Evolutionary conservation across 2,329 filamentous ascomycete genomes (phyloP).

Genomic region (Pseudogymnoascus sp.): DNA sequence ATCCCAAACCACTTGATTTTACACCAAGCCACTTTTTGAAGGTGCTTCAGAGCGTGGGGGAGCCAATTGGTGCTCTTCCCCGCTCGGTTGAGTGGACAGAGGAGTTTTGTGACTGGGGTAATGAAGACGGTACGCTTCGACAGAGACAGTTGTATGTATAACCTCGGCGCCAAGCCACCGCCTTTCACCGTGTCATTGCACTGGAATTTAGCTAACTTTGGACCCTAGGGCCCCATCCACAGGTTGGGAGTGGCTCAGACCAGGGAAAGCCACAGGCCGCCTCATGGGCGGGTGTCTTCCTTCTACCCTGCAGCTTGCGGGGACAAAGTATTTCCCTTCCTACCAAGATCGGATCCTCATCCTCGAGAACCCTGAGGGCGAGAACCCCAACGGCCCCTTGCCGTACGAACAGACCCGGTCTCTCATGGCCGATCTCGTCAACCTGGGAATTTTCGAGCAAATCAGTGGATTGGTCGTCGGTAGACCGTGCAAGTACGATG

Average conservation of each 20-base stretch:
- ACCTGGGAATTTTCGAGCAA: constrained; percentile 14
- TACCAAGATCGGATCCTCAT: constrained; percentile 9
- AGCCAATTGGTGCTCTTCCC: neutral
- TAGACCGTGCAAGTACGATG: constrained; percentile 11
- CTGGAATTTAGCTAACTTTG: neutral
- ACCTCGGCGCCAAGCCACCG: neutral
- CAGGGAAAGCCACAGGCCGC: neutral
- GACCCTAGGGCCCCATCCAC: neutral
- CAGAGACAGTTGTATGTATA: neutral
- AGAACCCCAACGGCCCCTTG: neutral
- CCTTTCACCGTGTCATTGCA: neutral
- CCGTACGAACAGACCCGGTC: constrained; percentile 6
- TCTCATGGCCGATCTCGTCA: constrained; percentile 12
- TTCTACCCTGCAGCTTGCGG: neutral
- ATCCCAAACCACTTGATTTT: constrained; percentile 16
- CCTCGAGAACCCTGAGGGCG: constrained; percentile 11
- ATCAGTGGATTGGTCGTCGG: constrained; percentile 15
- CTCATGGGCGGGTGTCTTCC: constrained; percentile 8
- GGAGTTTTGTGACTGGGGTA: neutral
- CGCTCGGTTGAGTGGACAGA: neutral
- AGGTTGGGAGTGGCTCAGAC: constrained; percentile 9
- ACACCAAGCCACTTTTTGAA: constrained; percentile 17
- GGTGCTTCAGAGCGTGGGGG: constrained; percentile 9
- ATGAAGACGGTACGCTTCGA: neutral
- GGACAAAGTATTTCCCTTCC: constrained; percentile 11